A percentile compares a stretch with the other conserved stretches of the same genome.
phyloP scores from a whole-genome alignment of 1,139 yeast genomes.

The Ogataea hybrid region DNA sequence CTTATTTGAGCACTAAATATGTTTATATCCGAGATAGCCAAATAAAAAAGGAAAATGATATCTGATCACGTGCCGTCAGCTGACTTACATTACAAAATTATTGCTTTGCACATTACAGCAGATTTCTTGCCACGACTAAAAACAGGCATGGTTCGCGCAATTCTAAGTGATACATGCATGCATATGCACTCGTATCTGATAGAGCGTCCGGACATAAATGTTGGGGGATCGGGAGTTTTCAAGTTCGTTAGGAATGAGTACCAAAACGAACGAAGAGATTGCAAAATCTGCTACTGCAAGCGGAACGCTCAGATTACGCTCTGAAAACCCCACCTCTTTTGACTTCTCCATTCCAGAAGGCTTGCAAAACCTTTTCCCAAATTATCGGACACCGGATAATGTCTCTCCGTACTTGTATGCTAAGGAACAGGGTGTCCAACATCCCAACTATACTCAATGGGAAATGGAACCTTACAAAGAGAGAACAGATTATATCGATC shows the following conservation, averaged over 20 bases:
- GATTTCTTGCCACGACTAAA: no score
- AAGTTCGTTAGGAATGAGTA: neutral
- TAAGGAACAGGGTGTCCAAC: constrained; percentile 13
- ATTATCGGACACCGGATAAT: constrained; percentile 13
- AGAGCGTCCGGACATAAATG: no score
- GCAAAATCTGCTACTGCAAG: neutral
- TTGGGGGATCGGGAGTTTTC: no score
- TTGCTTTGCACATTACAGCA: no score
- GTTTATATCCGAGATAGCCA: no score
- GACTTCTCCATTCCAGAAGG: constrained; percentile 11
- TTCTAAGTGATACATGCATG: no score
- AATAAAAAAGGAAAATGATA: neutral
- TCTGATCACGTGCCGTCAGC: constrained; percentile 1
- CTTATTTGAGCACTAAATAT: constrained; percentile 13
- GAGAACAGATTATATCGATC: constrained; percentile 8
- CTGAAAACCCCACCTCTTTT: neutral
- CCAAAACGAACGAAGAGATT: neutral
- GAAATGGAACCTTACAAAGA: constrained; percentile 15
- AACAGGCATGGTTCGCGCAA: no score
- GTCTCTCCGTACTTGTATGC: constrained; percentile 15
- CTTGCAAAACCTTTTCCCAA: constrained; percentile 10
- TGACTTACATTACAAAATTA: neutral
- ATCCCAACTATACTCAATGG: constrained; percentile 18
- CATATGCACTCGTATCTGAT: no score
- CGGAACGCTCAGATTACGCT: neutral